Conservation (phyloP, 352 stramenopile genomes). For the Phytophthora pisi region DNA sequence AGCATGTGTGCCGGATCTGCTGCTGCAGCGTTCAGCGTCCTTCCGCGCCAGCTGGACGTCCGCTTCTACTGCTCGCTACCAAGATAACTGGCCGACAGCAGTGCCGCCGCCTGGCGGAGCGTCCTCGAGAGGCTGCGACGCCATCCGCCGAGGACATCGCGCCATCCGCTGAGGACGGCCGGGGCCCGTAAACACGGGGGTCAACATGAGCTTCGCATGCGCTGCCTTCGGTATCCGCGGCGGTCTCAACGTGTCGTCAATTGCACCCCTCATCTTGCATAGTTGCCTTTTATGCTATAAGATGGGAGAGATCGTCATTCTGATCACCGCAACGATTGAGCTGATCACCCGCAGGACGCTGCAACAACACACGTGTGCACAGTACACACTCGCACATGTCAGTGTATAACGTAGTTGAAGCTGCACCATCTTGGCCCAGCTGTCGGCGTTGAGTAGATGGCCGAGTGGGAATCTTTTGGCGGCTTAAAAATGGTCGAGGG, state of each 20-base stretch:
- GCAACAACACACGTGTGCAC: too few species aligned
- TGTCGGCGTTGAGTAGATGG: neutral
- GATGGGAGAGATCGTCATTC: conserved; percentile 16
- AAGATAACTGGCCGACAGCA: neutral
- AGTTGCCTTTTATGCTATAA: conserved; percentile 21
- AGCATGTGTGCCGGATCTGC: conserved; percentile 5
- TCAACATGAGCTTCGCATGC: conserved; percentile 14
- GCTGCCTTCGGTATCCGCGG: neutral
- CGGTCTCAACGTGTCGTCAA: conserved; percentile 18
- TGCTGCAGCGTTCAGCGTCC: neutral
- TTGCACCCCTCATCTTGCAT: conserved; percentile 9
- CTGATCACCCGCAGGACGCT: too few species aligned
- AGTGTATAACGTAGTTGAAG: neutral
- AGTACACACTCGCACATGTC: neutral
- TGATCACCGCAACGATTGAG: neutral
- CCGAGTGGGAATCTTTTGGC: neutral
- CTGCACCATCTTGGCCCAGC: too few species aligned
- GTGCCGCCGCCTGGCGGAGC: neutral
- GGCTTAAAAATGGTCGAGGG: conserved; percentile 3
- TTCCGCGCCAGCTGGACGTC: conserved; percentile 8
- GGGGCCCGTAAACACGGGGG: conserved; percentile 14
- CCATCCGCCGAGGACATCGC: neutral
- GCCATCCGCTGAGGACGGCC: neutral
- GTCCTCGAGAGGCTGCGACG: neutral
- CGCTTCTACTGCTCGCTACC: conserved; percentile 1